These are phyloP conservation scores for Globisporangium iwayamae DNA, from an alignment of 352 stramenopile species.

Conservation along the genomic window DNA sequence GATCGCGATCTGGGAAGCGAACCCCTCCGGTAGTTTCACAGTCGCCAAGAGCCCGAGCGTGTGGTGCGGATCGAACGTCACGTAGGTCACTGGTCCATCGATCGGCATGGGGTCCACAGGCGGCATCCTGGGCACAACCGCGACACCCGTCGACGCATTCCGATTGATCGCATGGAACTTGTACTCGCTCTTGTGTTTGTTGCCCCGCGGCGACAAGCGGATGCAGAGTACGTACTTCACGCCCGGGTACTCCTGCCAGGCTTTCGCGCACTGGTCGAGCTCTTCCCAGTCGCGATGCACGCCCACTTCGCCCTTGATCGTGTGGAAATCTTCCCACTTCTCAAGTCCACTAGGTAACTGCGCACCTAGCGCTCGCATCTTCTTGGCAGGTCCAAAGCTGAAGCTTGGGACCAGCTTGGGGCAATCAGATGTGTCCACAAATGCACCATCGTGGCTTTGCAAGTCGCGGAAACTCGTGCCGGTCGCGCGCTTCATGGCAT, in stretches of 20 bases:
- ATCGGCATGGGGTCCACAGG: conserved; percentile 1
- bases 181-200: not conserved
- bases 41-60: not conserved
- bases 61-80: conserved; percentile 2
- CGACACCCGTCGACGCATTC: not conserved
- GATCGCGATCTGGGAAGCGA: not conserved
- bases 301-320: conserved; percentile 3
- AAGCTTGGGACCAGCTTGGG: not conserved
- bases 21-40: not conserved
- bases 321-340: not conserved
- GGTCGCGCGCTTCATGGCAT: not conserved
- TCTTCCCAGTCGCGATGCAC: not conserved
- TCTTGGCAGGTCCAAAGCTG: not conserved
- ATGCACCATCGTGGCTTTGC: not conserved
- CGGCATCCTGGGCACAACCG: not conserved
- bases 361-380: not conserved
- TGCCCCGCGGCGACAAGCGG: not conserved
- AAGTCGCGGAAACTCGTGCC: not conserved
- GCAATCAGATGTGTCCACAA: not conserved
- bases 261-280: not conserved
- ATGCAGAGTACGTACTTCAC: not conserved
- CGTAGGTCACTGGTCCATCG: not conserved
- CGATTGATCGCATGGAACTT: not conserved
- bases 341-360: not conserved
- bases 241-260: not conserved